Percentiles rank a stretch among this genome's conserved stretches.
phyloP scores from a whole-genome alignment of 768 basidiomycete species.

The Phaeotremella fagi region DNA sequence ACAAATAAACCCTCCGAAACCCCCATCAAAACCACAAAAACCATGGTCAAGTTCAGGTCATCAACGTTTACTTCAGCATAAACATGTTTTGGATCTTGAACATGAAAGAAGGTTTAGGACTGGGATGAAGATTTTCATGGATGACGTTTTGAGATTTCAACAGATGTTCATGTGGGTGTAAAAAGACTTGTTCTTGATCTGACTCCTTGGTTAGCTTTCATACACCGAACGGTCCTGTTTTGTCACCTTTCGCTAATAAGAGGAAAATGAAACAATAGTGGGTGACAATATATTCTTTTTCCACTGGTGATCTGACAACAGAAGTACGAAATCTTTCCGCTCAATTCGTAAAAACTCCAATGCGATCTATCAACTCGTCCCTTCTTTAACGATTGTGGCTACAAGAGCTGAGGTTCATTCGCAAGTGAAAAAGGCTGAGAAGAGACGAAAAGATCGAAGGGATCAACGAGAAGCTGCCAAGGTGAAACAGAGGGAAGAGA shows the following conservation, averaged over 20 bases:
- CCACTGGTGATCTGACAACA: background rate
- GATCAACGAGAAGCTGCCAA: background rate
- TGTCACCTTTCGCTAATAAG: slow-evolving; percentile 4
- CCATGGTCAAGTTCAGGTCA: slow-evolving; percentile 1
- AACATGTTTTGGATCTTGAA: slow-evolving; percentile 19
- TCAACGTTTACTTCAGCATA: slow-evolving; percentile 12
- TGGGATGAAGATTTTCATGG: slow-evolving; percentile 14
- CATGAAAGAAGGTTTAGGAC: slow-evolving; percentile 23
- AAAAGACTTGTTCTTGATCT: background rate
- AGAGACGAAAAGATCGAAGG: slow-evolving; percentile 1
- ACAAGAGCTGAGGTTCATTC: slow-evolving; percentile 7
- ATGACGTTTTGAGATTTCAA: slow-evolving; percentile 9
- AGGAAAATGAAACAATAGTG: slow-evolving; percentile 2
- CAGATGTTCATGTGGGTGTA: slow-evolving; percentile 11
- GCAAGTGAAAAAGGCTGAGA: slow-evolving; percentile 13
- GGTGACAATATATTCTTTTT: background rate
- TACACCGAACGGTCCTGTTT: background rate
- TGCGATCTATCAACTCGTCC: background rate
- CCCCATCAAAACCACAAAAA: background rate
- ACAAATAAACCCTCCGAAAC: background rate
- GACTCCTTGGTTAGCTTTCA: background rate
- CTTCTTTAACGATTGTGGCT: slow-evolving; percentile 7
- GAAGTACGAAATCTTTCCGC: slow-evolving; percentile 10
- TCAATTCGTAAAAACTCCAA: slow-evolving; percentile 12
- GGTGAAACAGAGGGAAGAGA: too few species aligned